Evolutionary conservation across 108 stramenopile species (phyloP).

Genomic region (Chaetoceros tenuissimus): DNA sequence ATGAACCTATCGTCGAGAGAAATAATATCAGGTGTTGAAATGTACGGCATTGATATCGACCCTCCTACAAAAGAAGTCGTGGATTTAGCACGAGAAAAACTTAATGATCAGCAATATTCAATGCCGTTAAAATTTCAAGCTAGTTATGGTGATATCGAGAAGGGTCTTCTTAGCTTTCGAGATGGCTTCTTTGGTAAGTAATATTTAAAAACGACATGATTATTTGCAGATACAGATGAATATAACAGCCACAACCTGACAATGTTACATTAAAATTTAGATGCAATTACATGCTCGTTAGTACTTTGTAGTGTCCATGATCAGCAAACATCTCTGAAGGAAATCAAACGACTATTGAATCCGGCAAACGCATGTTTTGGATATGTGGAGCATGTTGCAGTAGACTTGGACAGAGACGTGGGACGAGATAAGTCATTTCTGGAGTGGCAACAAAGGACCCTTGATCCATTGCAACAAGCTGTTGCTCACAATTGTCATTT

Average conservation of each 20-base stretch:
- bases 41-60: constrained; percentile 27
- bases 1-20: neutral
- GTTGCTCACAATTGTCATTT: constrained; percentile 81
- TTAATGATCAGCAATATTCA: neutral
- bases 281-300: constrained; percentile 31
- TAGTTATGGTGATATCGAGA: constrained; percentile 7
- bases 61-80: constrained; percentile 8
- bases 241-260: neutral
- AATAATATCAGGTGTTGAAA: constrained; percentile 9
- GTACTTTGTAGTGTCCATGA: constrained; percentile 52
- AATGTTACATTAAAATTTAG: constrained; percentile 14
- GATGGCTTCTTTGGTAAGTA: neutral
- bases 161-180: constrained; percentile 4
- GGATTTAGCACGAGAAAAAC: neutral
- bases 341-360: constrained; percentile 57
- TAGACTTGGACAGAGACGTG: constrained; percentile 30
- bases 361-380: constrained; percentile 51
- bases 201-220: constrained; percentile 14
- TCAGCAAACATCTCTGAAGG: constrained; percentile 37
- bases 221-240: constrained; percentile 21
- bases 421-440: constrained; percentile 9
- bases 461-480: constrained; percentile 61
- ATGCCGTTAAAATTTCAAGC: neutral
- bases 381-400: constrained; percentile 73
- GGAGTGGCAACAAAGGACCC: constrained; percentile 34